Evolutionary conservation across 768 basidiomycete species (phyloP).

Genomic region (Tylopilus subfusipes): DNA sequence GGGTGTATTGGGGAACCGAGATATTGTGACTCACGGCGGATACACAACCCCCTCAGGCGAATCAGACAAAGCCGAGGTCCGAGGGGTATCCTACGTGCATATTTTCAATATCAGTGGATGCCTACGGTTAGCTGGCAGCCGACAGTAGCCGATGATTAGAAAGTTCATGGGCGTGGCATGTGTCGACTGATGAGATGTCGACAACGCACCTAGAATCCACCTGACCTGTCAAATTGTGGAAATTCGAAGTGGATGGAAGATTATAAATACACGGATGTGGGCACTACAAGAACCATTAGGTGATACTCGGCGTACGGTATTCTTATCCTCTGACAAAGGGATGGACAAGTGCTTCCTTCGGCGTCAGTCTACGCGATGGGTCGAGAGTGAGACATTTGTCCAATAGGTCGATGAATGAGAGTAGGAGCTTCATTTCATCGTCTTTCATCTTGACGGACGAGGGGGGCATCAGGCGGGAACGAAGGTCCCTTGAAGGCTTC

Average conservation of each 20-base stretch:
- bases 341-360: conserved; percentile 84
- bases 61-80: background rate
- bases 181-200: background rate
- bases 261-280: conserved; percentile 25
- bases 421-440: conserved; percentile 78
- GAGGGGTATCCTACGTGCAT: background rate
- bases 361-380: conserved; percentile 80
- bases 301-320: conserved; percentile 10
- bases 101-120: background rate
- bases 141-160: background rate
- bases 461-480: conserved; percentile 78
- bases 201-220: conserved; percentile 4
- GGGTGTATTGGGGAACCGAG: background rate
- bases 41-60: background rate
- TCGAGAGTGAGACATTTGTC: conserved; percentile 90
- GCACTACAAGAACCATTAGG: conserved; percentile 18
- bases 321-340: conserved; percentile 70
- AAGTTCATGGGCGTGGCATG: background rate
- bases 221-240: conserved; percentile 13
- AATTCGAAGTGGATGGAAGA: conserved; percentile 1
- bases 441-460: conserved; percentile 78
- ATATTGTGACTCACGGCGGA: background rate
- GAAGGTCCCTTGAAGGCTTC: conserved; percentile 78
- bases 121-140: background rate
- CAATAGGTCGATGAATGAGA: conserved; percentile 82